A percentile compares a stretch with the other conserved stretches of the same genome.
phyloP scores from a whole-genome alignment of 192 early-diverging fungal genomes.

The Podila minutissima region DNA sequence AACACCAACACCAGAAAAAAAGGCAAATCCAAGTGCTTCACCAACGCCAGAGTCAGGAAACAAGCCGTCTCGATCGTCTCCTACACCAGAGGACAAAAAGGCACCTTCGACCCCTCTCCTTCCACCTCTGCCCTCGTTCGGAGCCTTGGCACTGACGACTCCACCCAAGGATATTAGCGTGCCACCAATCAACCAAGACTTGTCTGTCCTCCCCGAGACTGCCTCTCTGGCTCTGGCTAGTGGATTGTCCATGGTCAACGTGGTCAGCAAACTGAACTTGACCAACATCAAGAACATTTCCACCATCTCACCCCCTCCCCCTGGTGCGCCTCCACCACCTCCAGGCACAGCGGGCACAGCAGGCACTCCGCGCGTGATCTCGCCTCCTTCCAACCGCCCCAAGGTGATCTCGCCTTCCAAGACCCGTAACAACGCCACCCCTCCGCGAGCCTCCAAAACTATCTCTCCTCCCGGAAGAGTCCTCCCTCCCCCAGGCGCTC shows the following conservation, averaged over 20 bases:
- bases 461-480: conserved; percentile 28
- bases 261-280: conserved; percentile 21
- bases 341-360: conserved; percentile 7
- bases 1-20: neutral
- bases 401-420: conserved; percentile 29
- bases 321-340: conserved; percentile 37
- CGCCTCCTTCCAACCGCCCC: conserved; percentile 20
- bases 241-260: conserved; percentile 24
- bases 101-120: conserved; percentile 16
- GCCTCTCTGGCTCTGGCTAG: conserved; percentile 34
- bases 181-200: conserved; percentile 7
- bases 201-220: conserved; percentile 31
- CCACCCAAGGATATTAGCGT: conserved; percentile 30
- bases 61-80: neutral
- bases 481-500: conserved; percentile 22
- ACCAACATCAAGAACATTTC: conserved; percentile 26
- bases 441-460: conserved; percentile 20
- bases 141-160: conserved; percentile 34
- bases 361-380: conserved; percentile 24
- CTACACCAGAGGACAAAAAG: neutral
- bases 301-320: conserved; percentile 38
- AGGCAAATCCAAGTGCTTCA: neutral
- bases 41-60: neutral
- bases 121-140: conserved; percentile 38
- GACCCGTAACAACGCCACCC: neutral